Evolutionary conservation across 495 filamentous ascomycete genomes (phyloP), one percentile per base, ranked within the genome.

Genomic region (Penicillium verhagenii): DNA sequence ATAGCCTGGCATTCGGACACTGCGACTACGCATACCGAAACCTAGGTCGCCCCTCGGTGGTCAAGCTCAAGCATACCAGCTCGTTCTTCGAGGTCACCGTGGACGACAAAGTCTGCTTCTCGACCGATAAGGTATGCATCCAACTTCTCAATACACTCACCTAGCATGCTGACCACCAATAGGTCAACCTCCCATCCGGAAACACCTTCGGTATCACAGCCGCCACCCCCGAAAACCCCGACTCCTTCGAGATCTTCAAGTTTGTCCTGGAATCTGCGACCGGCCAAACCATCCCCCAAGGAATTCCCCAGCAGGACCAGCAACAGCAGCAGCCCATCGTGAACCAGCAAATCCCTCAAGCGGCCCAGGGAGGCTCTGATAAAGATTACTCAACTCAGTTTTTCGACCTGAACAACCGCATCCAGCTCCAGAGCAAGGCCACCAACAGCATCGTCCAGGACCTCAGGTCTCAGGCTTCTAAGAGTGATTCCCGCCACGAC

Each of bases 201-300:
- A 95, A 97, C 72, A 83, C 82, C 68, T 90, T 96, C 54, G 94
- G 94, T 64, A 74, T 98, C 57, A 88, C 88, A 2, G 94, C 93
- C 28, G 89, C 88, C 4, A 91, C 90, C 7, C 90, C 91, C 24
- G 92, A 97, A 54, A 92, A 82, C 59, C 90, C 94, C 0, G 94
- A 98, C 69, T 95, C 91, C 24, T 96, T 96, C 67, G 94, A 98
- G 71, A 69, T 94, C 56, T 93, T 91, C 78, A 96, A 93, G 61
- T 83, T 97, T 62, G 73, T 89, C 33, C 78, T 92, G 31, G 79
- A 84, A 64, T 82, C 72, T 29, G 60, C 66, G 47, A 57, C 50
- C 47, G 70, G 47, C 66, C 67, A 58, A 60, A 72, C 52, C 68
- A 64, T 29, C 54, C 71, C 52, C 60, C 67, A 52, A 52, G 59